These are phyloP conservation scores for Prunus dulcis DNA, from an alignment of 306 rosid species.

Conservation along the genomic window DNA sequence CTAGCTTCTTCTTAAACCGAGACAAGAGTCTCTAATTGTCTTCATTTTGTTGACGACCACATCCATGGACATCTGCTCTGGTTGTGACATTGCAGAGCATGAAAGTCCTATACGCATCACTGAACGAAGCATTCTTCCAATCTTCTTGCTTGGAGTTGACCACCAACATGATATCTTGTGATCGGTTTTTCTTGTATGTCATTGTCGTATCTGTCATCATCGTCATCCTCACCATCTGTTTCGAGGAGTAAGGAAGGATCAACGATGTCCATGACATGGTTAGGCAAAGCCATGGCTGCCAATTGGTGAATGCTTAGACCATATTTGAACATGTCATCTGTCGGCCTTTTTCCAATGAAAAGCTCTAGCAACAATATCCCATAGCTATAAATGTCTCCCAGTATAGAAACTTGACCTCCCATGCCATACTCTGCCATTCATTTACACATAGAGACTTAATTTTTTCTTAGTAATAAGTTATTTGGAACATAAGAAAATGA, in stretches of 20 bases:
- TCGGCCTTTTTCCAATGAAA: conserved; percentile 28
- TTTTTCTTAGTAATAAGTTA: too few relatives aligned
- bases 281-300: conserved; percentile 12
- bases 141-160: neutral
- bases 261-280: conserved; percentile 31
- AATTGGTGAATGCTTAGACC: conserved; percentile 5
- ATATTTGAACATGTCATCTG: conserved; percentile 7
- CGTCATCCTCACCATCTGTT: conserved; percentile 12
- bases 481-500: too few relatives aligned
- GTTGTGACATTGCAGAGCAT: conserved; percentile 12
- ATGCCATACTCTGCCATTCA: conserved; percentile 24
- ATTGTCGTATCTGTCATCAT: neutral
- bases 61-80: conserved; percentile 26
- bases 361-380: conserved; percentile 29
- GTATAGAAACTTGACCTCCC: conserved; percentile 25
- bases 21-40: neutral
- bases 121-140: neutral
- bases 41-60: conserved; percentile 30
- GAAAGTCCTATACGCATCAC: neutral
- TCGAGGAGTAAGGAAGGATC: conserved; percentile 32
- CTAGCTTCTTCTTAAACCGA: neutral
- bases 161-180: neutral
- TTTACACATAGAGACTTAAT: neutral
- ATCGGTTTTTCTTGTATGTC: neutral
- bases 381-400: conserved; percentile 7